phyloP scores from a whole-genome alignment of 495 filamentous ascomycete genomes.

The Melanomma pulvis-pyrius region DNA sequence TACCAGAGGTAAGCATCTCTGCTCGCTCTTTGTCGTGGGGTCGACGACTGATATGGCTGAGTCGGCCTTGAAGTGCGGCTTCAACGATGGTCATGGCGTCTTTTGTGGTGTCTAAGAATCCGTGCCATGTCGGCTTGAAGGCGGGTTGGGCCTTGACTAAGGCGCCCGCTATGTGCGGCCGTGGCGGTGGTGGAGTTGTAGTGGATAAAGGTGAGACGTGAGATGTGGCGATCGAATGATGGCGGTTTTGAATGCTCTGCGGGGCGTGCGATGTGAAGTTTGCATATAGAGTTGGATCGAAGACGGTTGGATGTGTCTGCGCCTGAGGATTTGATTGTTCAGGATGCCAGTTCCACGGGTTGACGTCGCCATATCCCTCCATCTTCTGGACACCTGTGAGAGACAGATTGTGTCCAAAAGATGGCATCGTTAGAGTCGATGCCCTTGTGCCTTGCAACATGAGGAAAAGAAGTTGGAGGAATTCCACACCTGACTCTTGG shows the following conservation, averaged over 20 bases:
- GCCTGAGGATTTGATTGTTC: conserved; percentile 7
- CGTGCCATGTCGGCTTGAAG: conserved; percentile 35
- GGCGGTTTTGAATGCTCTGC: background rate
- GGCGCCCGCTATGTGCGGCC: conserved; percentile 10
- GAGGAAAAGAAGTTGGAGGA: conserved; percentile 8
- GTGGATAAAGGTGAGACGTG: conserved; percentile 3
- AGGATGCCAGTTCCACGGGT: conserved; percentile 24
- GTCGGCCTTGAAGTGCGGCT: conserved; percentile 62
- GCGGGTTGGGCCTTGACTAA: conserved; percentile 34
- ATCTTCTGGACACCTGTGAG: conserved; percentile 30
- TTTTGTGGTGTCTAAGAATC: conserved; percentile 35
- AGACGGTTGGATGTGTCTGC: conserved; percentile 4
- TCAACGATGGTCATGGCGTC: conserved; percentile 38
- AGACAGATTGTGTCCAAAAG: conserved; percentile 30
- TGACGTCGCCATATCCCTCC: conserved; percentile 26
- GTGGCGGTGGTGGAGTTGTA: conserved; percentile 19
- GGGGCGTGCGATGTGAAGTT: conserved; percentile 1
- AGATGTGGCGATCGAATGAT: conserved; percentile 27
- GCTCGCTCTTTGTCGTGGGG: conserved; percentile 82
- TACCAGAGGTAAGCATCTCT: conserved; percentile 75
- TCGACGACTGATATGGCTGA: conserved; percentile 75
- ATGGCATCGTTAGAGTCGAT: conserved; percentile 31
- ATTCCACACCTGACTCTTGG: background rate
- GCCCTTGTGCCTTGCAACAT: conserved; percentile 33
- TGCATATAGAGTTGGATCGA: conserved; percentile 23